phyloP scores from a whole-genome alignment of 768 basidiomycete species.

The Tylopilus plumbeoviolaceoides region DNA sequence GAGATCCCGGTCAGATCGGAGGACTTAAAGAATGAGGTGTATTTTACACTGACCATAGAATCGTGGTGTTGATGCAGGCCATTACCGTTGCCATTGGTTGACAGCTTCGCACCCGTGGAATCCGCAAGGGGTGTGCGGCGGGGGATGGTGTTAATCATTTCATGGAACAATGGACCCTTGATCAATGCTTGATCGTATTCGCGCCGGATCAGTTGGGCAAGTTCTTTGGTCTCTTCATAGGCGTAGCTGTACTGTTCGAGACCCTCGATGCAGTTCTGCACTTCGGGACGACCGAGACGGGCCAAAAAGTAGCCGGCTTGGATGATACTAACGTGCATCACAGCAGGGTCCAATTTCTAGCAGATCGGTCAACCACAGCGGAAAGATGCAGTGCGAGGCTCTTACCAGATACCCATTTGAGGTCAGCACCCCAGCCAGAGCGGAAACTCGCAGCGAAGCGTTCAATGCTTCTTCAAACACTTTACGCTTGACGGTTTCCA shows the following conservation, averaged over 20 bases:
- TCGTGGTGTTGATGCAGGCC: constrained; percentile 18
- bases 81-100: constrained; percentile 18
- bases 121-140: constrained; percentile 24
- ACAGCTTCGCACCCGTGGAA: constrained; percentile 3
- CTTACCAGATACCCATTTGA: constrained; percentile 83
- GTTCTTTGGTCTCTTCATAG: constrained; percentile 81
- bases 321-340: constrained; percentile 84
- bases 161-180: constrained; percentile 37
- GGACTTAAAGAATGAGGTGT: no score
- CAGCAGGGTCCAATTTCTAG: constrained; percentile 78
- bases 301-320: constrained; percentile 82
- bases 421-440: constrained; percentile 81
- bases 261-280: constrained; percentile 76
- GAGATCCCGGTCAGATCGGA: constrained; percentile 12
- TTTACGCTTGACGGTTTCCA: constrained; percentile 63
- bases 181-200: constrained; percentile 41
- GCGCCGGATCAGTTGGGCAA: constrained; percentile 60
- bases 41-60: constrained; percentile 13
- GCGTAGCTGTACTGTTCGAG: constrained; percentile 86
- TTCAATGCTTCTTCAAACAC: constrained; percentile 80
- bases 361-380: constrained; percentile 3
- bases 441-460: constrained; percentile 82
- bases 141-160: constrained; percentile 37
- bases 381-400: constrained; percentile 2
- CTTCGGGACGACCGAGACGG: constrained; percentile 77